Conservation (phyloP, 169 alveolate genomes). For the Besnoitia besnoiti region DNA sequence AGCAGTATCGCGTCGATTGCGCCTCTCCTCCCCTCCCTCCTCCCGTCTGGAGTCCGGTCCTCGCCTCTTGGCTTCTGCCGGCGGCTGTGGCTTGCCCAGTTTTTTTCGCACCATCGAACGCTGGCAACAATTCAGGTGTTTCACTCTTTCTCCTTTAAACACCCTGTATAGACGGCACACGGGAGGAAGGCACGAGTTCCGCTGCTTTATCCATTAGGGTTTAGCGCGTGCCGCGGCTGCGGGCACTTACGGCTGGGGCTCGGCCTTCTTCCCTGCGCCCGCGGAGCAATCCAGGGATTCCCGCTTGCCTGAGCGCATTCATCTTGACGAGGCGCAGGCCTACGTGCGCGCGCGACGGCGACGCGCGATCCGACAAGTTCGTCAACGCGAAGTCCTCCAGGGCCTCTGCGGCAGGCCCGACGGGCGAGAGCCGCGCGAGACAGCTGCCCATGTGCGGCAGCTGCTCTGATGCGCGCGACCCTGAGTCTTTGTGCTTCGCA, state of each 20-base stretch:
- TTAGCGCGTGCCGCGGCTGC: too few relatives aligned
- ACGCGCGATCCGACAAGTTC: not conserved
- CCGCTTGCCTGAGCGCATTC: not conserved
- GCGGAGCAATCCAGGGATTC: not conserved
- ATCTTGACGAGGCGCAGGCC: not conserved
- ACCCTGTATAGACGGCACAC: too few relatives aligned
- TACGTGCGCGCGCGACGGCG: not conserved
- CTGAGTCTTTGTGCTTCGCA: not conserved
- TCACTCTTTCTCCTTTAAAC: too few relatives aligned
- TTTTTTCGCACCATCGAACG: too few relatives aligned
- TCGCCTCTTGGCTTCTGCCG: too few relatives aligned
- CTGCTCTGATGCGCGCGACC: not conserved
- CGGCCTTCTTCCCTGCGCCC: not conserved
- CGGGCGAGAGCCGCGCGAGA: not conserved
- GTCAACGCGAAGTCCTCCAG: not conserved
- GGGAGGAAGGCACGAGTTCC: too few relatives aligned
- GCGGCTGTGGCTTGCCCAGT: too few relatives aligned
- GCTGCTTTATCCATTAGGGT: too few relatives aligned
- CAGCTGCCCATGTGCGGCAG: not conserved
- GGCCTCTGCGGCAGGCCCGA: conserved; percentile 6
- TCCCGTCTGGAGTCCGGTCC: too few relatives aligned
- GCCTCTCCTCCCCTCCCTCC: too few relatives aligned
- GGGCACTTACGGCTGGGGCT: not conserved
- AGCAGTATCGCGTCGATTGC: too few relatives aligned
- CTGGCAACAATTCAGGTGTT: too few relatives aligned